phyloP scores from a whole-genome alignment of 2,329 filamentous ascomycete genomes.

The Fusarium sp. region DNA sequence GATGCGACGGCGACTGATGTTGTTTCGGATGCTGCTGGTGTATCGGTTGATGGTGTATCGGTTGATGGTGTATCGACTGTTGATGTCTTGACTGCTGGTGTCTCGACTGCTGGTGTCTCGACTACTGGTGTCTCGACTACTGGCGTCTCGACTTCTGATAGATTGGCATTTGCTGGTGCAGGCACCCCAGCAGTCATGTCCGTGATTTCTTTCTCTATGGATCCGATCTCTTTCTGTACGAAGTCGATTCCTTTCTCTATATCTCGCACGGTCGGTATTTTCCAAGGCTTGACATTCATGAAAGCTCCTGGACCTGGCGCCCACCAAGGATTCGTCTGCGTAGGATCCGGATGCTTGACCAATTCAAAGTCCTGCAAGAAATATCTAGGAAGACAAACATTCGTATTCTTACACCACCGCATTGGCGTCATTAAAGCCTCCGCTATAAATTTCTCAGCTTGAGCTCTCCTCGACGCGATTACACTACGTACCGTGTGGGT shows the following conservation, averaged over 20 bases:
- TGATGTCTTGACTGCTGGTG: neutral
- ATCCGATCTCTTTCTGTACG: neutral
- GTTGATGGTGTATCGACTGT: too few relatives aligned
- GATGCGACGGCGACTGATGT: neutral
- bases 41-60: too few relatives aligned
- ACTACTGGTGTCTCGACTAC: neutral
- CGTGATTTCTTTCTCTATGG: neutral
- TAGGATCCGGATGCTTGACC: conserved; percentile 66
- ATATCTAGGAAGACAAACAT: conserved; percentile 63
- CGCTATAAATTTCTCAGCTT: conserved; percentile 55
- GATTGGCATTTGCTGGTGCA: neutral
- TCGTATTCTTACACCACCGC: conserved; percentile 65
- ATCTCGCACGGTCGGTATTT: neutral
- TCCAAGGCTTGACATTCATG: conserved; percentile 36
- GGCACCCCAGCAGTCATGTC: neutral
- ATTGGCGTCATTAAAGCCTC: conserved; percentile 70
- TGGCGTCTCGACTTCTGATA: neutral
- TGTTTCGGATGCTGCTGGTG: neutral
- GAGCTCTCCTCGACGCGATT: neutral
- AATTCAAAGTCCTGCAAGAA: conserved; percentile 73
- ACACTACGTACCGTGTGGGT: conserved; percentile 70
- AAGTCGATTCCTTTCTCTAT: neutral
- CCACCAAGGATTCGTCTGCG: conserved; percentile 63
- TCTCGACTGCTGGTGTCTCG: neutral
- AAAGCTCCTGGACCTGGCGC: conserved; percentile 60